phyloP scores from a whole-genome alignment of 805 yeast species.

The Sugiyamaella qingdaonensis region DNA sequence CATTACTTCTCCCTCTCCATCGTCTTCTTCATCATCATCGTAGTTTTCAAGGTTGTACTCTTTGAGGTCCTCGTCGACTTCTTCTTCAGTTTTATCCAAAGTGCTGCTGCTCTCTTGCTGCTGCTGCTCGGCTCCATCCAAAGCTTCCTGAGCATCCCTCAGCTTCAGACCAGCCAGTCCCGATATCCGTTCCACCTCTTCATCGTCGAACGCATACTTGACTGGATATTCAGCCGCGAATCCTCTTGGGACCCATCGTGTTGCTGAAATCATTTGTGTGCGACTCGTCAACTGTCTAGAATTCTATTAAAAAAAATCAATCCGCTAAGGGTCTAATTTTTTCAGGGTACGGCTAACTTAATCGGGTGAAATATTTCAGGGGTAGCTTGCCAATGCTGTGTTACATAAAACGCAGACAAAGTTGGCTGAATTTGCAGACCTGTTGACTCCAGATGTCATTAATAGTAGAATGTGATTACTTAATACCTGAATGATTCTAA shows the following conservation, averaged over 20 bases:
- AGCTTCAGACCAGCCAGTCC: conserved; percentile 80
- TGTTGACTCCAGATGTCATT: too few relatives aligned
- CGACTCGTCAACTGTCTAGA: conserved; percentile 3
- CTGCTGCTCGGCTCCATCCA: conserved; percentile 39
- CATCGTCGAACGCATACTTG: conserved; percentile 82
- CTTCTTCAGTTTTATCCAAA: conserved; percentile 7
- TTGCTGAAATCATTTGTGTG: conserved; percentile 75
- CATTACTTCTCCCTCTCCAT: conserved; percentile 41
- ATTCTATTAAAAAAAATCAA: background rate
- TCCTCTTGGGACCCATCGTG: conserved; percentile 96
- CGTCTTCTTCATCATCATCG: conserved; percentile 51
- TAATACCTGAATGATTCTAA: too few relatives aligned
- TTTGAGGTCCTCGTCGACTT: conserved; percentile 72
- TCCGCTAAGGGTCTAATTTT: background rate
- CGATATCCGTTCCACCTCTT: conserved; percentile 85
- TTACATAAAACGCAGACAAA: too few relatives aligned
- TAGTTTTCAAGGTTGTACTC: conserved; percentile 84
- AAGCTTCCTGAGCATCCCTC: conserved; percentile 65
- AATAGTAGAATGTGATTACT: too few relatives aligned
- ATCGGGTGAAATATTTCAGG: background rate
- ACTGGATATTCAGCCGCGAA: conserved; percentile 90
- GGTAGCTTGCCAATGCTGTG: background rate
- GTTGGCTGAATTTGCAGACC: too few relatives aligned
- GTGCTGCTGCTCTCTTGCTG: conserved; percentile 17
- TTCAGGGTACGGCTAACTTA: conserved; percentile 3